phyloP scores from a whole-genome alignment of 2,329 filamentous ascomycete species.

The Blastomyces percursus region DNA sequence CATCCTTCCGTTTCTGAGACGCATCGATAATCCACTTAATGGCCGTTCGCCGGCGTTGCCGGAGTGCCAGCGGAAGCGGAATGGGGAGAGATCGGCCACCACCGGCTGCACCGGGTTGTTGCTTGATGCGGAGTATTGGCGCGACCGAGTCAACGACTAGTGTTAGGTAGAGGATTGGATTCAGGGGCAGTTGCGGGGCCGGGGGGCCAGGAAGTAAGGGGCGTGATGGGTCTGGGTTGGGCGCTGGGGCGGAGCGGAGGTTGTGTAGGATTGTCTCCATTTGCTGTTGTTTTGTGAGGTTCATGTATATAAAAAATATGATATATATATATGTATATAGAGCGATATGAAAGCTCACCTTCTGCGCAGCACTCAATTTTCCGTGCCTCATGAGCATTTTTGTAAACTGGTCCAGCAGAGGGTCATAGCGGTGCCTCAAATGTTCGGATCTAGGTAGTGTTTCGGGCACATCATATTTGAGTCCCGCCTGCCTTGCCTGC shows the following conservation, averaged over 20 bases:
- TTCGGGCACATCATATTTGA: constrained; percentile 66
- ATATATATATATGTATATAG: no score
- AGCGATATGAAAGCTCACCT: constrained; percentile 42
- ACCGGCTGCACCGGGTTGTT: constrained; percentile 66
- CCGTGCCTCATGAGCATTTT: constrained; percentile 86
- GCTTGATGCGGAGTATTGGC: constrained; percentile 70
- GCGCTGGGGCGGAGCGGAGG: constrained; percentile 74
- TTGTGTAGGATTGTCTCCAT: constrained; percentile 71
- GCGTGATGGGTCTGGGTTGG: constrained; percentile 58
- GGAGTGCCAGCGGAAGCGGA: constrained; percentile 61
- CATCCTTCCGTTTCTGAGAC: constrained; percentile 66
- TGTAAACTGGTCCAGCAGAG: constrained; percentile 74
- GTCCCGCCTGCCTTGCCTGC: constrained; percentile 41
- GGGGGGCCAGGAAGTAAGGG: constrained; percentile 58
- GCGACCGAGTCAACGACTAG: constrained; percentile 87
- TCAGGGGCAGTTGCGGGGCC: constrained; percentile 67
- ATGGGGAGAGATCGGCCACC: constrained; percentile 77
- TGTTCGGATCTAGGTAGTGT: constrained; percentile 53
- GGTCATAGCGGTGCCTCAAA: constrained; percentile 74
- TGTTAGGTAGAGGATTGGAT: constrained; percentile 81
- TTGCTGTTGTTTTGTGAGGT: constrained; percentile 46
- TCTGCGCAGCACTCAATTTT: constrained; percentile 80
- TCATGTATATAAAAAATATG: not conserved
- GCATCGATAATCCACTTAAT: constrained; percentile 82
- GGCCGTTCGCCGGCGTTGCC: constrained; percentile 66